Percentiles rank a stretch among this genome's conserved stretches.
Evolutionary conservation across 116 monocot species (phyloP).

Genomic region (Zostera marina): DNA sequence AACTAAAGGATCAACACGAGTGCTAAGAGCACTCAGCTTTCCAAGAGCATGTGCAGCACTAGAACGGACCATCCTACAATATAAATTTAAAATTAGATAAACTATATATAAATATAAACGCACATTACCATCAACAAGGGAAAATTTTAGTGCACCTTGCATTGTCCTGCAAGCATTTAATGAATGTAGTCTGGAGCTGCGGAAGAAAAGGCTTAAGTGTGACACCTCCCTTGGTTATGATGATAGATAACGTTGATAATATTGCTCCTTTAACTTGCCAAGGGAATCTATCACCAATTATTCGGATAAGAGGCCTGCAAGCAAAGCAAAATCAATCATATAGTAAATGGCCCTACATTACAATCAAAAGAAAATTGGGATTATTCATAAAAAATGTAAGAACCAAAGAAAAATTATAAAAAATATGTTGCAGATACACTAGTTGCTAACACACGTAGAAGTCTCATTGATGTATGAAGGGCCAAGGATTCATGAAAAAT

Average conservation of each 20-base stretch:
- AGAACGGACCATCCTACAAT: constrained; percentile 60
- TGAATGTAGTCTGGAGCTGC: constrained; percentile 94
- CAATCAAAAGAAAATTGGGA: background rate
- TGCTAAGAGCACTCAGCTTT: constrained; percentile 91
- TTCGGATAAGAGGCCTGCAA: constrained; percentile 86
- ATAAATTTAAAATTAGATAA: background rate
- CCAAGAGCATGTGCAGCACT: constrained; percentile 86
- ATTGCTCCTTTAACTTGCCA: constrained; percentile 99
- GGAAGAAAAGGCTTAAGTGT: constrained; percentile 96
- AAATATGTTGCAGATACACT: too few species aligned
- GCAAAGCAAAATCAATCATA: background rate
- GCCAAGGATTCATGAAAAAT: too few species aligned
- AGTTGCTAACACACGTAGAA: too few species aligned
- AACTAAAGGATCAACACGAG: constrained; percentile 84
- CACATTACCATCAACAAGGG: background rate
- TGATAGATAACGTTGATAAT: constrained; percentile 82
- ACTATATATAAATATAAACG: background rate
- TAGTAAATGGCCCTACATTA: too few species aligned
- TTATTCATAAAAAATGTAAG: too few species aligned
- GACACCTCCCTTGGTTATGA: constrained; percentile 87
- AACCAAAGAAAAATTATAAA: too few species aligned
- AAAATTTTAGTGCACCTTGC: constrained; percentile 29
- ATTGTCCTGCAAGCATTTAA: constrained; percentile 87
- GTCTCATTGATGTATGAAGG: too few species aligned
- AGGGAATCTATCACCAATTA: constrained; percentile 87